Conservation (phyloP, 2,329 filamentous ascomycete species). For the Colletotrichum sidae region DNA sequence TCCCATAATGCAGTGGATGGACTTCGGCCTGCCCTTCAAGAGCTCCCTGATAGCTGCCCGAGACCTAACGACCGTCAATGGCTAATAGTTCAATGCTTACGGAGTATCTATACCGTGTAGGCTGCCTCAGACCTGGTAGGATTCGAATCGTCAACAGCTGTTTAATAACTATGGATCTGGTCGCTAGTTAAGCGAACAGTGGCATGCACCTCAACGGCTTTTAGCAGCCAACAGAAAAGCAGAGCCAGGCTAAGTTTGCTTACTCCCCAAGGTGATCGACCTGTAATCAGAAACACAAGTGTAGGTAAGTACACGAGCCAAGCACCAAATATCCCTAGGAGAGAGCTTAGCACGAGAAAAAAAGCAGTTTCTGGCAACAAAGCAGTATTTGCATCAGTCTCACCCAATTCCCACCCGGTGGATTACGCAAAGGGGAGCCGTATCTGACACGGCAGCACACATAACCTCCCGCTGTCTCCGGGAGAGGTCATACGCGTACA, state of each 20-base stretch:
- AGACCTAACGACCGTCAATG: no score
- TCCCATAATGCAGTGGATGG: no score
- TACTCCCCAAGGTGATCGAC: slow-evolving; percentile 4
- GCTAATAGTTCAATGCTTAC: no score
- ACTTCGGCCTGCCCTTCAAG: no score
- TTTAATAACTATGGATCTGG: no score
- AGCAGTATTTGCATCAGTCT: no score
- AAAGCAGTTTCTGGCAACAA: background rate
- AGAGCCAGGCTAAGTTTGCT: background rate
- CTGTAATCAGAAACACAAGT: slow-evolving; percentile 9
- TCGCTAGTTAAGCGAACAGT: no score
- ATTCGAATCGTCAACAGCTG: no score
- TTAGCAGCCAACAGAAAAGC: background rate
- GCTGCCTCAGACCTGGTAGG: no score
- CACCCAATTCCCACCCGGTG: slow-evolving; percentile 16
- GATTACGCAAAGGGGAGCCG: background rate
- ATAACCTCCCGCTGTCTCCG: background rate
- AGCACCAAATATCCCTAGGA: background rate
- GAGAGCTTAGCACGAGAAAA: background rate
- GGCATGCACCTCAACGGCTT: background rate
- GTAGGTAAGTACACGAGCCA: background rate
- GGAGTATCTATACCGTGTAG: no score
- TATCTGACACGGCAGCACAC: background rate
- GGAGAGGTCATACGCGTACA: slow-evolving; percentile 22
- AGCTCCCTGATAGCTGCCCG: no score